Conservation (phyloP, 495 filamentous ascomycete genomes). For the Ramalina intermedia region DNA sequence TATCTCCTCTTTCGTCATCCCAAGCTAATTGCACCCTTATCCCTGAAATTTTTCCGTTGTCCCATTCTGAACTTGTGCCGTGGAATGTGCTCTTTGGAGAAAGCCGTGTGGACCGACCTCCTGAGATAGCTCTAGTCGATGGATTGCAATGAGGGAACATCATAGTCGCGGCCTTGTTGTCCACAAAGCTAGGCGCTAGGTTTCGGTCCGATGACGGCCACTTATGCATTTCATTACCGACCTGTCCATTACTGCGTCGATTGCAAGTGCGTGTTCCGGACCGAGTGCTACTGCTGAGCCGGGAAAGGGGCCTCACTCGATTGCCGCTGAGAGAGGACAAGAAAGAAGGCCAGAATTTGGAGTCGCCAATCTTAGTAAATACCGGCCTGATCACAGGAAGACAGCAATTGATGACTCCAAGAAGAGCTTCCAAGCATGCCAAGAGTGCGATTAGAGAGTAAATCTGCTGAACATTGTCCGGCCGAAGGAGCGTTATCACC, state of each 20-base stretch:
- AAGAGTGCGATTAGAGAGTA: slow-evolving; percentile 9
- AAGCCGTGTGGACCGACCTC: neutral
- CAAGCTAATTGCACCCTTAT: slow-evolving; percentile 6
- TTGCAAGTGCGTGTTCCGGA: neutral
- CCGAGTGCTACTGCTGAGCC: neutral
- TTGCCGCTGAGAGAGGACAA: slow-evolving; percentile 2
- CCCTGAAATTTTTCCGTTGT: neutral
- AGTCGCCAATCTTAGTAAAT: slow-evolving; percentile 4
- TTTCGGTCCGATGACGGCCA: neutral
- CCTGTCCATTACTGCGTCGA: neutral
- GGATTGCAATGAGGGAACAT: neutral
- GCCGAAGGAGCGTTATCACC: slow-evolving; percentile 1
- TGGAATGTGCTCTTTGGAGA: neutral
- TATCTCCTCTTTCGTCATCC: slow-evolving; percentile 6
- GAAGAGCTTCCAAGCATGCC: slow-evolving; percentile 6
- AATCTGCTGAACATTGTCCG: slow-evolving; percentile 3
- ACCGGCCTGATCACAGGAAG: slow-evolving; percentile 14
- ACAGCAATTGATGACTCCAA: slow-evolving; percentile 13
- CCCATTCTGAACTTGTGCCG: neutral
- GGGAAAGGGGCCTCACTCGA: neutral
- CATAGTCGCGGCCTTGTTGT: slow-evolving; percentile 4
- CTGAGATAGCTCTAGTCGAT: neutral
- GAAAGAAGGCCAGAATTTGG: neutral
- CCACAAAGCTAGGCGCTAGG: slow-evolving; percentile 1
- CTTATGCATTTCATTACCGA: neutral